These are phyloP conservation scores for Arxiozyma bovina DNA, from an alignment of 1,139 yeast genomes.

Conservation along the genomic window DNA sequence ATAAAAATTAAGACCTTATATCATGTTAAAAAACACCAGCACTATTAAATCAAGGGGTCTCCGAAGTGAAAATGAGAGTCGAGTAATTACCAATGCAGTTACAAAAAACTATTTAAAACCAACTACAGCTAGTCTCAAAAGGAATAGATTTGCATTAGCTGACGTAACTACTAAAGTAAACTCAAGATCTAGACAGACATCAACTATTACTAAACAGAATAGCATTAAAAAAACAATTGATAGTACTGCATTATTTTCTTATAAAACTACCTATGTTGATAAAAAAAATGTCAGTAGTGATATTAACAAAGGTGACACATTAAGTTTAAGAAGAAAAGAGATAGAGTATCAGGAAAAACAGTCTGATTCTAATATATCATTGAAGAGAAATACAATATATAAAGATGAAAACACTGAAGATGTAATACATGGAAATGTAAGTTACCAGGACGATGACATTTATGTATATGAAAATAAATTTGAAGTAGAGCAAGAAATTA, in stretches of 20 bases:
- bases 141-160: constrained; percentile 2
- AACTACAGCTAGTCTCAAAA: constrained; percentile 4
- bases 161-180: constrained; percentile 4
- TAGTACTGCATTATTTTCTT: not conserved
- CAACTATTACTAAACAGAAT: not conserved
- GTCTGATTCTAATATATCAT: not conserved
- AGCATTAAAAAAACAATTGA: not conserved
- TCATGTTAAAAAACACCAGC: not conserved
- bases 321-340: not conserved
- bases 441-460: not conserved
- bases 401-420: not conserved
- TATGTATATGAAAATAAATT: not conserved
- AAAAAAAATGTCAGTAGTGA: not conserved
- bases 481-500: not conserved
- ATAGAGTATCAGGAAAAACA: not conserved
- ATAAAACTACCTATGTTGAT: not conserved
- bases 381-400: not conserved
- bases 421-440: not conserved
- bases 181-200: not conserved
- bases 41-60: not conserved
- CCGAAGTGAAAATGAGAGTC: not conserved
- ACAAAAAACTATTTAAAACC: constrained; percentile 6
- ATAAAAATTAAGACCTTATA: too few species aligned
- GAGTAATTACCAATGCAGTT: not conserved
- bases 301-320: not conserved